Base-by-base conservation (phyloP, 495 filamentous ascomycete genomes). In the Parathielavia hyrcaniae region DNA sequence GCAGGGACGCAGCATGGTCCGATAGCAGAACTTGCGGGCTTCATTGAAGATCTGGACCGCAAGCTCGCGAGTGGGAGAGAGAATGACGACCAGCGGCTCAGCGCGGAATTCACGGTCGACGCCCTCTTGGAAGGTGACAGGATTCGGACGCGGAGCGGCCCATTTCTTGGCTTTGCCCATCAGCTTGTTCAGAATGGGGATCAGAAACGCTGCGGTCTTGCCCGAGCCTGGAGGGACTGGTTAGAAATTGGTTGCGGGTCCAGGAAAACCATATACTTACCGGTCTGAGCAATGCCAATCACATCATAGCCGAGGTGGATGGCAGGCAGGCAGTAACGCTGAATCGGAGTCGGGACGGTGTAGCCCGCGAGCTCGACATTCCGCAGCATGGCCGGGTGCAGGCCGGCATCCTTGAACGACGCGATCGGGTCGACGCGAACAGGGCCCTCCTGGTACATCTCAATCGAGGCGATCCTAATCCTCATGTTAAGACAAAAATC, bases 11-110 rank as follows among this genome's bases (percentile, higher is more conserved):
- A 97, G 79, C 89, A 93, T 96, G 16, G 89, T 89, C 13, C 93
- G 84, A 64, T 98, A 97, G 67, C 89, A 95, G 41, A 96, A 81
- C 58, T 90, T 88, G 57, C 93, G 84, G 14, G 88, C 85, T 66
- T 97, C 92, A 58, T 95, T 88, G 71, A 96, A 97, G 61, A 97
- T 95, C 70, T 98, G 93, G 6, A 86, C 87, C 0, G 90, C 87
- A 12, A 98, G 74, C 79, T 98, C 93, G 48, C 93, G 87, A 58
- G 83, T 90, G 10, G 93, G 93, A 39, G 80, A 84, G n/a, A 98
- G 78, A 47, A 97, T 77, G 14, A 97, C 74, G 0, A 97, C 85
- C 16, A 97, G 69, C 2, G 93, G 93, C 73, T 97, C 90, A 12
- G 88, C 91, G 39, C 81, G 79, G 20, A 86, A 77, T 4, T 65